A percentile compares a stretch with the other conserved stretches of the same genome.
phyloP scores from a whole-genome alignment of 768 basidiomycete species.

The Kwoniella mangroviensis region DNA sequence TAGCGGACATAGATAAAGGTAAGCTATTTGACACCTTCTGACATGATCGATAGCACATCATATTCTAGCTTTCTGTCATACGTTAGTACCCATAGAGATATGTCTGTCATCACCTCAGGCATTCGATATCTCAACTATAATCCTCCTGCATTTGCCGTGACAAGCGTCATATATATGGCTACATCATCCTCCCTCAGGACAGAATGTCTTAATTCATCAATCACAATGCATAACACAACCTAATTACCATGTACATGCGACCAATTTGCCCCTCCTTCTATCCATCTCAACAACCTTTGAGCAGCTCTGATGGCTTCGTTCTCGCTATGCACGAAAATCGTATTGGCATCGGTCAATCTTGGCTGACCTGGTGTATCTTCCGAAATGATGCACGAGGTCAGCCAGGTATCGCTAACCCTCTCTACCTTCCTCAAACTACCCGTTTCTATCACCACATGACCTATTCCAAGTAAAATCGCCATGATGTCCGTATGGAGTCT shows the following conservation, averaged over 20 bases:
- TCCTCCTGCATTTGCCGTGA: no score
- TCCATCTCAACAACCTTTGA: background rate
- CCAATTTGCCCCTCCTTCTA: constrained; percentile 11
- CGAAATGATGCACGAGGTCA: constrained; percentile 5
- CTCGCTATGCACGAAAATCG: constrained; percentile 14
- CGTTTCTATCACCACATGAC: constrained; percentile 15
- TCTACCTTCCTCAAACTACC: constrained; percentile 15
- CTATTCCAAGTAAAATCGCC: constrained; percentile 10
- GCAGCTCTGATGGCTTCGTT: constrained; percentile 12
- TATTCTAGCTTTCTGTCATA: no score
- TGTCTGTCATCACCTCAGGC: no score
- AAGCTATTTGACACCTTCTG: no score
- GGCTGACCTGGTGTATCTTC: background rate
- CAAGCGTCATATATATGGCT: no score
- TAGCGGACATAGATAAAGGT: background rate
- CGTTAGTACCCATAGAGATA: no score
- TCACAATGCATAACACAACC: background rate
- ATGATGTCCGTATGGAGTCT: constrained; percentile 18
- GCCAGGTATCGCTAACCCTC: constrained; percentile 19
- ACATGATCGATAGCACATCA: no score
- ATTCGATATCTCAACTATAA: no score
- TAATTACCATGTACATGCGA: background rate
- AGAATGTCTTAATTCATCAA: no score
- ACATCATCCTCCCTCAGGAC: no score
- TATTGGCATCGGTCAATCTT: constrained; percentile 16